Evolutionary conservation across 1,139 yeast species (phyloP).

Genomic region (Candida albicans): DNA sequence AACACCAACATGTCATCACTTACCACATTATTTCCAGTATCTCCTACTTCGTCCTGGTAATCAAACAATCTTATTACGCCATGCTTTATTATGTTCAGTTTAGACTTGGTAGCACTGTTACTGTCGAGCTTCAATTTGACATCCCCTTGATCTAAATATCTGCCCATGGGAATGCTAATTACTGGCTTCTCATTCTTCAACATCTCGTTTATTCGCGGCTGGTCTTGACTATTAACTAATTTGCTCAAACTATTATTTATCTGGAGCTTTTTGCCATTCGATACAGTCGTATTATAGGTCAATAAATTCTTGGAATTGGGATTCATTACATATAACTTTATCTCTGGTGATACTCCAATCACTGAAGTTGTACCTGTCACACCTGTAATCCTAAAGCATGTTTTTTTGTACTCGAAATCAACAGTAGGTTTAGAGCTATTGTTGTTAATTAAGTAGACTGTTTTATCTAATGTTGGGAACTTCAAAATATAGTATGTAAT

Average conservation of each 20-base stretch:
- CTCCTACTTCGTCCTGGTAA: constrained; percentile 8
- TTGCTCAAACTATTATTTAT: constrained; percentile 12
- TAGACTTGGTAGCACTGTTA: background rate
- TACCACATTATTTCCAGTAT: constrained; percentile 10
- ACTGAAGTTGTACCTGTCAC: constrained; percentile 41
- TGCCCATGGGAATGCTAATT: constrained; percentile 33
- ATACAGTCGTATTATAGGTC: constrained; percentile 22
- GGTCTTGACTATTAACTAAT: constrained; percentile 13
- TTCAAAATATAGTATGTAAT: constrained; percentile 36
- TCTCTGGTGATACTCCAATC: constrained; percentile 33
- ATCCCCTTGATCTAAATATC: constrained; percentile 31
- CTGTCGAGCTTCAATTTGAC: constrained; percentile 17
- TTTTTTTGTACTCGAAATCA: constrained; percentile 29
- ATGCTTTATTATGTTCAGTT: constrained; percentile 18
- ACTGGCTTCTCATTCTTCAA: constrained; percentile 17
- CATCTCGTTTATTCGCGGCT: constrained; percentile 10
- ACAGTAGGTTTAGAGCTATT: constrained; percentile 38
- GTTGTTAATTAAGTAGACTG: constrained; percentile 24
- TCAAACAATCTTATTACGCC: constrained; percentile 36
- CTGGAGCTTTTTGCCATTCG: constrained; percentile 8
- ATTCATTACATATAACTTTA: constrained; percentile 29
- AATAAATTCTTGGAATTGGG: constrained; percentile 21
- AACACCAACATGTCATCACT: constrained; percentile 28
- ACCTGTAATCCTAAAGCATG: constrained; percentile 36
- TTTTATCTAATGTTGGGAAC: constrained; percentile 19